A percentile compares a stretch with the other conserved stretches of the same genome.
phyloP scores from a whole-genome alignment of 2,329 filamentous ascomycete genomes.

The Penicillium sp. region DNA sequence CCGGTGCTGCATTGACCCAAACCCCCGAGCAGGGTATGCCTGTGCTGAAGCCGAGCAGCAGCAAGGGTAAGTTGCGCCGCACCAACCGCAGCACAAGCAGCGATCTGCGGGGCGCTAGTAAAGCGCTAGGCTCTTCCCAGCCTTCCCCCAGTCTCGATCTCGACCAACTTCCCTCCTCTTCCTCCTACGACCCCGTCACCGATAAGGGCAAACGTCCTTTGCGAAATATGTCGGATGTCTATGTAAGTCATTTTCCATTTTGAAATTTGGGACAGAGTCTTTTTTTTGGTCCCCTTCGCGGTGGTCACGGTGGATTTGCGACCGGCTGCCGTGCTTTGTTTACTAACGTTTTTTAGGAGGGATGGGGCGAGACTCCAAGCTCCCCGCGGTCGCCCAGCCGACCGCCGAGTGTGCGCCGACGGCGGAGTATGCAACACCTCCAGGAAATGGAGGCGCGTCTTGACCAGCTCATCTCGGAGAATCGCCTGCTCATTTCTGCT shows the following conservation, averaged over 20 bases:
- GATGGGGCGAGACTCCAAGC: slow-evolving; percentile 76
- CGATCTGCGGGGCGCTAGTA: slow-evolving; percentile 66
- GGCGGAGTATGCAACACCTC: slow-evolving; percentile 94
- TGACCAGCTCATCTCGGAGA: slow-evolving; percentile 80
- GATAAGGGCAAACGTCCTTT: slow-evolving; percentile 81
- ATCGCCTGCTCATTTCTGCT: slow-evolving; percentile 69
- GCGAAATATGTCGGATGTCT: slow-evolving; percentile 87
- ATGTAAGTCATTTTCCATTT: slow-evolving; percentile 57
- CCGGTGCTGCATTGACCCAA: slow-evolving; percentile 26
- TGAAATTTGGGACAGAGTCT: slow-evolving; percentile 7
- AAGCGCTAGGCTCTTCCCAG: slow-evolving; percentile 37
- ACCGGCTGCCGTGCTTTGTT: slow-evolving; percentile 21
- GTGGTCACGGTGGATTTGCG: not conserved
- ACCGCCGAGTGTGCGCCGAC: slow-evolving; percentile 90
- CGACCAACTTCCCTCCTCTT: slow-evolving; percentile 43
- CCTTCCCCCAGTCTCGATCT: slow-evolving; percentile 30
- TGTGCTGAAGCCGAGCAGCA: slow-evolving; percentile 37
- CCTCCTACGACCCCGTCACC: slow-evolving; percentile 66
- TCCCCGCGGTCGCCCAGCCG: slow-evolving; percentile 89
- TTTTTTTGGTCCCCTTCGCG: slow-evolving; percentile 9
- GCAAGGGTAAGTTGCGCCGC: slow-evolving; percentile 59
- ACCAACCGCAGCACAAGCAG: slow-evolving; percentile 63
- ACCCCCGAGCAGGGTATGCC: slow-evolving; percentile 27
- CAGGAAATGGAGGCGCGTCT: slow-evolving; percentile 78
- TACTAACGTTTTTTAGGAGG: slow-evolving; percentile 59